Percentiles rank a stretch among this genome's conserved stretches.
Conservation (phyloP, 176 grass and related monocot species). For the Calamus simplicifolius region DNA sequence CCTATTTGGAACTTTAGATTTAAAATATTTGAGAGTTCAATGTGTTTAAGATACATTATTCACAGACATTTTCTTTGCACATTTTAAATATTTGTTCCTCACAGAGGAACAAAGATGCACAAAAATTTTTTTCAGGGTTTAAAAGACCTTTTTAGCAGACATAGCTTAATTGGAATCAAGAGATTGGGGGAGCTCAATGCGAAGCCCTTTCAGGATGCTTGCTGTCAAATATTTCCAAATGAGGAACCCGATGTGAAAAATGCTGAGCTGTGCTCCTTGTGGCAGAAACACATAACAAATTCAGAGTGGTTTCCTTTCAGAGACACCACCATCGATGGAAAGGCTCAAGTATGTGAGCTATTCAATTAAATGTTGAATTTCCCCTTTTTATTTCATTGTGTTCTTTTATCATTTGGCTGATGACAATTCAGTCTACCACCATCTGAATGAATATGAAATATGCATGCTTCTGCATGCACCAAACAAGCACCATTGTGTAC, state of each 20-base stretch:
- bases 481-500: too few relatives aligned
- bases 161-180: slow-evolving; percentile 21
- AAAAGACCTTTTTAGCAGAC: background rate
- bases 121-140: background rate
- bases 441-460: too few relatives aligned
- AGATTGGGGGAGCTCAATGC: slow-evolving; percentile 30
- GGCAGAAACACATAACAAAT: slow-evolving; percentile 25
- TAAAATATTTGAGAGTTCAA: too few relatives aligned
- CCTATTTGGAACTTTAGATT: too few relatives aligned
- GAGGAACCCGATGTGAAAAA: slow-evolving; percentile 1
- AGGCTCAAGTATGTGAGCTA: background rate
- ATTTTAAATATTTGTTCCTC: too few relatives aligned
- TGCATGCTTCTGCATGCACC: too few relatives aligned
- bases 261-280: slow-evolving; percentile 13
- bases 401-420: too few relatives aligned
- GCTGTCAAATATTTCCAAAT: slow-evolving; percentile 12
- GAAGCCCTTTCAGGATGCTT: slow-evolving; percentile 23
- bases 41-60: background rate
- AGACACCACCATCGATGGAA: slow-evolving; percentile 12
- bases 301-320: slow-evolving; percentile 38
- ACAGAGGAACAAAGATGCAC: too few relatives aligned
- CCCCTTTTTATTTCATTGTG: too few relatives aligned
- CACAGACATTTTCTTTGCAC: too few relatives aligned
- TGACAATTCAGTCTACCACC: too few relatives aligned
- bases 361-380: too few relatives aligned